phyloP scores from a whole-genome alignment of 2,329 filamentous ascomycete genomes.

The Beauveria asiatica region DNA sequence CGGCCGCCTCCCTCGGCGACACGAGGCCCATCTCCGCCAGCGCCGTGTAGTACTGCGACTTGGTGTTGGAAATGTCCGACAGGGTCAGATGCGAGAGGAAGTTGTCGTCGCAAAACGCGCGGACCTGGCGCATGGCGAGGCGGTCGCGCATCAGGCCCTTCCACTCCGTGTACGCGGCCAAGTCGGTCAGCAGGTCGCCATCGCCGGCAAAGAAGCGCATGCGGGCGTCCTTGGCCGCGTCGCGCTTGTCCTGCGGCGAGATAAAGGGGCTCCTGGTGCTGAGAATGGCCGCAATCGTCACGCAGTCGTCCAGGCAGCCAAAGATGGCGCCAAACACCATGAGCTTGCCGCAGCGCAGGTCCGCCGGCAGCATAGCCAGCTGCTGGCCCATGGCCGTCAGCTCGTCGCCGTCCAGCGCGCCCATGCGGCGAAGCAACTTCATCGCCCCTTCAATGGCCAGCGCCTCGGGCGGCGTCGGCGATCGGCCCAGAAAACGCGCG shows the following conservation, averaged over 20 bases:
- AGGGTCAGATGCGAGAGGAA: slow-evolving; percentile 79
- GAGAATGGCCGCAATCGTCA: slow-evolving; percentile 87
- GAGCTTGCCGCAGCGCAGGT: slow-evolving; percentile 85
- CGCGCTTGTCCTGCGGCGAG: slow-evolving; percentile 72
- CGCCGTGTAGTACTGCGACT: slow-evolving; percentile 76
- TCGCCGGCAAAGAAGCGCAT: slow-evolving; percentile 66
- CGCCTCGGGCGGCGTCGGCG: slow-evolving; percentile 80
- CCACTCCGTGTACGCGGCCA: slow-evolving; percentile 80
- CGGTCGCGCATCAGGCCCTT: slow-evolving; percentile 53
- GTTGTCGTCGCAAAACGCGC: slow-evolving; percentile 74
- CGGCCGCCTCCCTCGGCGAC: slow-evolving; percentile 28
- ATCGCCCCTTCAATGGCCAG: slow-evolving; percentile 82
- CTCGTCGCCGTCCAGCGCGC: slow-evolving; percentile 76
- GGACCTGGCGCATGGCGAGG: slow-evolving; percentile 52
- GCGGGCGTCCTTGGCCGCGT: slow-evolving; percentile 70
- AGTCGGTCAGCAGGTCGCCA: slow-evolving; percentile 82
- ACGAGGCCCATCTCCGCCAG: slow-evolving; percentile 81
- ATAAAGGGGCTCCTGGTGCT: slow-evolving; percentile 83
- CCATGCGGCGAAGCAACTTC: slow-evolving; percentile 70
- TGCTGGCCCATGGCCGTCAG: slow-evolving; percentile 87
- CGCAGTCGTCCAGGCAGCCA: slow-evolving; percentile 77
- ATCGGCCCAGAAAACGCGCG: slow-evolving; percentile 69
- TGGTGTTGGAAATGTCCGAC: slow-evolving; percentile 79
- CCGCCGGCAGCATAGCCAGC: slow-evolving; percentile 89
- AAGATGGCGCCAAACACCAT: slow-evolving; percentile 95